phyloP scores from a whole-genome alignment of 2,329 filamentous ascomycete species.

The Penicillium oxalicum region DNA sequence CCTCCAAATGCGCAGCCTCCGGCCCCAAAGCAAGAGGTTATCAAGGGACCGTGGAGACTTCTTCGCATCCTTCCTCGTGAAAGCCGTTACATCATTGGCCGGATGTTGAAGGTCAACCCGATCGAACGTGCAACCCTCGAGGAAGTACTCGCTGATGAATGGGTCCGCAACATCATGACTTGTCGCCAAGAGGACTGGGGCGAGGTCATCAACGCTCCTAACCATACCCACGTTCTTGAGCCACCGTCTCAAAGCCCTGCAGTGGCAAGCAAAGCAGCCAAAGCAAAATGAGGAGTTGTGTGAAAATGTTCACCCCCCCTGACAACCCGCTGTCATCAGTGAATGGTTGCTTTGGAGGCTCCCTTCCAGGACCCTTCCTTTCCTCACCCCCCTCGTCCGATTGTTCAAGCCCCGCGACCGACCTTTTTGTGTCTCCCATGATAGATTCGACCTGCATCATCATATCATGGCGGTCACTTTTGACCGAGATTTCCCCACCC shows the following conservation, averaged over 20 bases:
- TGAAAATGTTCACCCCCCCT: constrained; percentile 3
- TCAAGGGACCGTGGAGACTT: constrained; percentile 88
- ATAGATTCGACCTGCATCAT: too few relatives aligned
- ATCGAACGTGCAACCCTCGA: constrained; percentile 75
- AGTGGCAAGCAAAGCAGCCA: constrained; percentile 31
- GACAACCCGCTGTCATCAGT: constrained; percentile 14
- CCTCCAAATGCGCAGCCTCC: constrained; percentile 23
- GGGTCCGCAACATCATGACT: constrained; percentile 79
- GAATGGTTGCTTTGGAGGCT: constrained; percentile 13
- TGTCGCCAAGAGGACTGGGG: constrained; percentile 75
- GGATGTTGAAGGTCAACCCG: constrained; percentile 88
- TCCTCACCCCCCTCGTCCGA: too few relatives aligned
- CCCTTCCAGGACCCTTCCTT: too few relatives aligned
- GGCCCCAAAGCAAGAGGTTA: constrained; percentile 58
- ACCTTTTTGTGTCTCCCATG: too few relatives aligned
- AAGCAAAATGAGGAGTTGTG: constrained; percentile 23
- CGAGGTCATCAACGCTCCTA: constrained; percentile 62
- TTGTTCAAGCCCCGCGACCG: too few relatives aligned
- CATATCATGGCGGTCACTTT: too few relatives aligned
- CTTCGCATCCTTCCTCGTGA: constrained; percentile 82
- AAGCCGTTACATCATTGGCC: constrained; percentile 78
- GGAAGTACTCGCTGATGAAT: constrained; percentile 81
- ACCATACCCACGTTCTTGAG: constrained; percentile 81
- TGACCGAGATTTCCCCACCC: too few relatives aligned
- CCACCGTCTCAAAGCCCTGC: constrained; percentile 45